Evolutionary conservation across 495 filamentous ascomycete species (phyloP).

Genomic region (Jackrogersella minutella): DNA sequence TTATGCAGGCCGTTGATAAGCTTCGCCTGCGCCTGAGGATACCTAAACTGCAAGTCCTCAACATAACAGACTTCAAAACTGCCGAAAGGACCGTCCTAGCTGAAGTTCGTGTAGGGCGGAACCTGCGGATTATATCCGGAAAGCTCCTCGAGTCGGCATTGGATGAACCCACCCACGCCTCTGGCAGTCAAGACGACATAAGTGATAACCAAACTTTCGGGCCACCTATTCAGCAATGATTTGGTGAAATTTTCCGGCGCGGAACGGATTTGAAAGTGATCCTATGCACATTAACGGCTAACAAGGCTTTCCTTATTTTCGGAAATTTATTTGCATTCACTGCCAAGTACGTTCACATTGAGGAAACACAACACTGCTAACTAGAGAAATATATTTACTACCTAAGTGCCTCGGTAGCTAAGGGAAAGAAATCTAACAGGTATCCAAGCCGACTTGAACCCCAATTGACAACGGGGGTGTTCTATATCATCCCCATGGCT

Average conservation of each 20-base stretch:
- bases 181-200: conserved; percentile 13
- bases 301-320: too few species aligned
- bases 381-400: conserved; percentile 12
- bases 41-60: conserved; percentile 39
- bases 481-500: conserved; percentile 18
- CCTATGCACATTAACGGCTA: too few species aligned
- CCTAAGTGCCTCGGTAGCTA: too few species aligned
- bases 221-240: conserved; percentile 2
- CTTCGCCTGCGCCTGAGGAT: conserved; percentile 40
- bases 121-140: conserved; percentile 23
- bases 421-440: conserved; percentile 10
- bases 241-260: background rate
- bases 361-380: conserved; percentile 1
- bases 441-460: conserved; percentile 17
- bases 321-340: background rate
- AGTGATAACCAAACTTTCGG: conserved; percentile 6
- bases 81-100: conserved; percentile 42
- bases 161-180: conserved; percentile 1
- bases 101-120: conserved; percentile 36
- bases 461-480: conserved; percentile 3
- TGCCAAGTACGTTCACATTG: background rate
- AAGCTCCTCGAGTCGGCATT: conserved; percentile 28
- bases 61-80: conserved; percentile 44
- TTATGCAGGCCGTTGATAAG: conserved; percentile 41
- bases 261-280: background rate